Base-by-base conservation (phyloP, 768 basidiomycete genomes). In the Amanita molliuscula region DNA sequence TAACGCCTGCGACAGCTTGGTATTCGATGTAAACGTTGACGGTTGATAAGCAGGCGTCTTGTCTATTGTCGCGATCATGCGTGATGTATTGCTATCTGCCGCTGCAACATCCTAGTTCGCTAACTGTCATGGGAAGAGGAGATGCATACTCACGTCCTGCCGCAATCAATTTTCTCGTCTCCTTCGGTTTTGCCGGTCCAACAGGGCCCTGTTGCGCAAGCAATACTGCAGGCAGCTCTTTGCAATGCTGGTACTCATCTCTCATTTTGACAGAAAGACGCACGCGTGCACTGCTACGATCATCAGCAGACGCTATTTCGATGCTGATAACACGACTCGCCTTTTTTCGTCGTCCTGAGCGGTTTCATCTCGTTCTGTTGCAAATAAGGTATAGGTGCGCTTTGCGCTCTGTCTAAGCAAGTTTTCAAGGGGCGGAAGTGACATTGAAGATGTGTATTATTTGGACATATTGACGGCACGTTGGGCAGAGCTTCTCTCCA, bases 211-310 rank as follows among this genome's bases (percentile, higher is more conserved):
- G 89, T 54, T 96, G 92, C 0, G 84, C 71, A 26, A 89, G 67
- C 29, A 97, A 68, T 1, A 87, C 79, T 3, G 88, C 66, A 0
- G 95, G 95, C 2, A 98, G 79, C 25, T 84, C 79, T 62, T 86
- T 89, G 61, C 76, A 88, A 62, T 96, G 81, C 42, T 77, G 76
- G 65, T 93, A 99, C 68, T 98, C 95, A 61, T 90, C 82, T 29
- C 82, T 75, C 26, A 97, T 84, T 72, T 96, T 96, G 43, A 88
- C 79, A 2, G 90, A 74, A 31, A 96, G 65, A 31, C 83, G 78
- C 42, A 90, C 63, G 34, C 84, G 76, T n/a, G 81, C 71, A 58
- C 89, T 88, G 50, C 13, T 7, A 37, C 43, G 34, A 10, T n/a
- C 37, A 48, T n/a, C 31, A 9, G 18, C 33, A 16, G n/a, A 10